These are phyloP conservation scores for Acanthochlamys bracteata DNA, from an alignment of 106 monocot genomes.

Conservation along the genomic window DNA sequence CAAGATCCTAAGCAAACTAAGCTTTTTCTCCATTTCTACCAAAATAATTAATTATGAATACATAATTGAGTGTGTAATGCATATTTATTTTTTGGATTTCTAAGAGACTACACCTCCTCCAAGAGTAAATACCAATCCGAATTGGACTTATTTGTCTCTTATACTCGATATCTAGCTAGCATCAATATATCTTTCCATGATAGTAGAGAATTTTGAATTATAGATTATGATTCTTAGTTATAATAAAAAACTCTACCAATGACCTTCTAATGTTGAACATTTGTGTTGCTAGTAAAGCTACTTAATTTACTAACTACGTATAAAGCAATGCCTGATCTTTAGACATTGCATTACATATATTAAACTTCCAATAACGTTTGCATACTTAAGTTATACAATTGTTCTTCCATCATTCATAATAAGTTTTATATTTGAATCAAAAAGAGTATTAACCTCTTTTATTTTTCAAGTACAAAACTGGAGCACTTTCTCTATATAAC, in stretches of 20 bases:
- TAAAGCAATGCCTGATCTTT: not conserved
- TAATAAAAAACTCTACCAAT: not conserved
- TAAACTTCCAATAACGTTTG: not conserved
- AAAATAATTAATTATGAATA: not conserved
- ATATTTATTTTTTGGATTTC: constrained; percentile 9
- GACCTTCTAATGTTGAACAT: not conserved
- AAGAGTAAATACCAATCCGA: not conserved
- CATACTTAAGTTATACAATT: not conserved
- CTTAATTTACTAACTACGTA: not conserved
- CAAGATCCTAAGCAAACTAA: constrained; percentile 2
- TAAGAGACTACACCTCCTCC: not conserved
- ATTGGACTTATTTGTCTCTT: not conserved
- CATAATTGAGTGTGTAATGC: not conserved
- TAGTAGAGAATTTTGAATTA: too few species aligned
- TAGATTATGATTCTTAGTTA: not conserved
- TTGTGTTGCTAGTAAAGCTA: not conserved
- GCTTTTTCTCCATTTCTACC: not conserved
- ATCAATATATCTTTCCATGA: not conserved
- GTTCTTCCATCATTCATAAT: not conserved
- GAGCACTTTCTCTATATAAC: not conserved
- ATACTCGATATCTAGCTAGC: not conserved
- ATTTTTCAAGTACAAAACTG: not conserved
- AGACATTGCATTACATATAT: constrained; percentile 1
- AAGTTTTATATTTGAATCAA: not conserved
- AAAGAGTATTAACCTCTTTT: not conserved